These are phyloP conservation scores for Takashimella koratensis DNA, from an alignment of 1,284 basidiomycete species.

Conservation along the genomic window DNA sequence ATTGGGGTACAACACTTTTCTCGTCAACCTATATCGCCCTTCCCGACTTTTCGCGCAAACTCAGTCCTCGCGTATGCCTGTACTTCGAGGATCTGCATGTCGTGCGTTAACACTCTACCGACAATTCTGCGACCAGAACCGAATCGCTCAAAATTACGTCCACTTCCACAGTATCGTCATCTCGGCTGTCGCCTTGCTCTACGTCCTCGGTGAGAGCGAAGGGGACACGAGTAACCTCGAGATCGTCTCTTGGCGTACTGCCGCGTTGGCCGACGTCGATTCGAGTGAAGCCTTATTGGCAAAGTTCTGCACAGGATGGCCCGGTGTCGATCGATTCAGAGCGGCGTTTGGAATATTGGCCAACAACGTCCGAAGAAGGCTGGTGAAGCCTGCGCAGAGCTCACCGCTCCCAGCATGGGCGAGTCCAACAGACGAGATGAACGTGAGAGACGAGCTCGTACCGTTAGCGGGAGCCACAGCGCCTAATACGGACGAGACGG, in stretches of 20 bases:
- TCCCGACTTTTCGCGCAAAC: background rate
- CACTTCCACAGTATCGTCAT: background rate
- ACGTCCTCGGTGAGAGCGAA: background rate
- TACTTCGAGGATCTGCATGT: background rate
- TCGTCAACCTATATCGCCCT: background rate
- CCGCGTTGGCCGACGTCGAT: background rate
- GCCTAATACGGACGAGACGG: background rate
- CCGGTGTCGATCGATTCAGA: slow-evolving; percentile 53
- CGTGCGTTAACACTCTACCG: slow-evolving; percentile 9
- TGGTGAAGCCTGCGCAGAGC: background rate
- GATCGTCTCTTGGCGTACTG: background rate
- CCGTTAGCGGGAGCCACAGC: background rate
- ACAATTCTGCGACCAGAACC: background rate
- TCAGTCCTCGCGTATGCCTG: background rate
- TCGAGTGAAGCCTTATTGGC: background rate
- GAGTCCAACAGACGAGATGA: background rate
- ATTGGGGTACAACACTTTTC: slow-evolving; percentile 1
- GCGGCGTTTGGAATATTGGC: slow-evolving; percentile 40
- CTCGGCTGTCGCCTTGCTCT: background rate
- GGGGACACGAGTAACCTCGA: background rate
- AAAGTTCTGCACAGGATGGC: background rate
- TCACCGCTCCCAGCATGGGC: background rate
- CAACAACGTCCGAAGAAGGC: background rate
- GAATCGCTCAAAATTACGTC: slow-evolving; percentile 1
- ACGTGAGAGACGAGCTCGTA: background rate